Conservation (phyloP, 2,329 filamentous ascomycete species). For the Chrysoporthe cubensis region DNA sequence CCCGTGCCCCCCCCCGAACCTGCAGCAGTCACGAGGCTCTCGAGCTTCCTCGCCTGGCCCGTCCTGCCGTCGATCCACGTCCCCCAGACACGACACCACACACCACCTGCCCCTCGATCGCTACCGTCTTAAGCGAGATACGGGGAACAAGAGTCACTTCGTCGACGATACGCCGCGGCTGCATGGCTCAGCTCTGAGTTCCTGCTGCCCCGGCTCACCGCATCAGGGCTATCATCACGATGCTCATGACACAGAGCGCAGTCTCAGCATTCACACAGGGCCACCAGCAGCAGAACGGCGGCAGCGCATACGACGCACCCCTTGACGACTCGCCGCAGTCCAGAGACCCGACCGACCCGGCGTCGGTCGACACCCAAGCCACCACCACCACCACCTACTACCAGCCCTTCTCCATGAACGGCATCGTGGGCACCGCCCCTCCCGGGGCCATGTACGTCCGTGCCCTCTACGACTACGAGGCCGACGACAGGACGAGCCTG, state of each 20-base stretch:
- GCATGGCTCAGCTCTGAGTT: constrained; percentile 20
- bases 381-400: constrained; percentile 31
- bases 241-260: constrained; percentile 58
- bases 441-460: constrained; percentile 84
- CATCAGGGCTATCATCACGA: constrained; percentile 42
- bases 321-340: constrained; percentile 30
- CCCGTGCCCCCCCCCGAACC: constrained; percentile 1
- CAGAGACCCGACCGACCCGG: constrained; percentile 24
- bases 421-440: constrained; percentile 61
- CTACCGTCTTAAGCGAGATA: constrained; percentile 1
- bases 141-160: neutral
- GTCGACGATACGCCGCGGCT: constrained; percentile 10
- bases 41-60: neutral
- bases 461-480: constrained; percentile 96
- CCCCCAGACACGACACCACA: constrained; percentile 5
- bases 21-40: neutral
- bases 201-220: constrained; percentile 3
- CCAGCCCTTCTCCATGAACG: constrained; percentile 57
- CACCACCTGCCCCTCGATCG: constrained; percentile 8
- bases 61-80: neutral
- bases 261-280: constrained; percentile 50
- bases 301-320: constrained; percentile 12
- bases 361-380: constrained; percentile 26
- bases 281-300: constrained; percentile 42
- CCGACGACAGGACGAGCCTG: constrained; percentile 93